These are phyloP conservation scores for Ampelocalamus luodianensis DNA, from an alignment of 176 grass and related monocot species.

Conservation along the genomic window DNA sequence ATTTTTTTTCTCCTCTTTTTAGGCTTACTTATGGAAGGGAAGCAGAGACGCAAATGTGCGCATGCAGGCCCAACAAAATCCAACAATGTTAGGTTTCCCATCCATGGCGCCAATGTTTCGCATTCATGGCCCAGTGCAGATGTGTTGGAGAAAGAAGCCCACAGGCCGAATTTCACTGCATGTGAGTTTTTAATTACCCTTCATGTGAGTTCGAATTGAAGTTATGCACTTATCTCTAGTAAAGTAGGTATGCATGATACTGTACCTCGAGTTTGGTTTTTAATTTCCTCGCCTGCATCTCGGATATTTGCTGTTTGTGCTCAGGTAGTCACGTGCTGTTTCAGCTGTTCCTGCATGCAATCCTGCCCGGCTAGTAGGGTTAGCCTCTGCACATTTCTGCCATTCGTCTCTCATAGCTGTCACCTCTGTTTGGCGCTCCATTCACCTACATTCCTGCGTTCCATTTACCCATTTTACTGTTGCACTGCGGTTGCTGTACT, in stretches of 20 bases:
- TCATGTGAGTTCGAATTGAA: not conserved
- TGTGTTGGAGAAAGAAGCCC: not conserved
- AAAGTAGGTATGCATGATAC: not conserved
- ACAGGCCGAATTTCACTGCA: too few species aligned
- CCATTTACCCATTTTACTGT: slow-evolving; percentile 35
- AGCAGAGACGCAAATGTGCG: not conserved
- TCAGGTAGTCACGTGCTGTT: slow-evolving; percentile 13
- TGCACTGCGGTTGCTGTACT: not conserved
- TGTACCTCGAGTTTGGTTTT: not conserved
- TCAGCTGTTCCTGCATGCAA: slow-evolving; percentile 29
- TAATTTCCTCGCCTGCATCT: not conserved
- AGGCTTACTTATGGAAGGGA: too few species aligned
- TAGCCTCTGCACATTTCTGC: not conserved
- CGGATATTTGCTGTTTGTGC: not conserved
- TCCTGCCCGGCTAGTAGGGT: slow-evolving; percentile 21
- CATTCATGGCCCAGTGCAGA: not conserved
- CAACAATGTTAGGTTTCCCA: not conserved
- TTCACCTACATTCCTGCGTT: slow-evolving; percentile 30
- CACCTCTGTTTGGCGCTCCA: not conserved
- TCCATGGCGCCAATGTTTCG: not conserved
- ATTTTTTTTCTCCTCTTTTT: not conserved
- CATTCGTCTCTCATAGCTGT: slow-evolving; percentile 8
- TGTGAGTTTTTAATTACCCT: not conserved
- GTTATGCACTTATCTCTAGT: not conserved
- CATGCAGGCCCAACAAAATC: too few species aligned